Evolutionary conservation across 2,329 filamentous ascomycete species (phyloP).

Genomic region (Epichloe aotearoae): DNA sequence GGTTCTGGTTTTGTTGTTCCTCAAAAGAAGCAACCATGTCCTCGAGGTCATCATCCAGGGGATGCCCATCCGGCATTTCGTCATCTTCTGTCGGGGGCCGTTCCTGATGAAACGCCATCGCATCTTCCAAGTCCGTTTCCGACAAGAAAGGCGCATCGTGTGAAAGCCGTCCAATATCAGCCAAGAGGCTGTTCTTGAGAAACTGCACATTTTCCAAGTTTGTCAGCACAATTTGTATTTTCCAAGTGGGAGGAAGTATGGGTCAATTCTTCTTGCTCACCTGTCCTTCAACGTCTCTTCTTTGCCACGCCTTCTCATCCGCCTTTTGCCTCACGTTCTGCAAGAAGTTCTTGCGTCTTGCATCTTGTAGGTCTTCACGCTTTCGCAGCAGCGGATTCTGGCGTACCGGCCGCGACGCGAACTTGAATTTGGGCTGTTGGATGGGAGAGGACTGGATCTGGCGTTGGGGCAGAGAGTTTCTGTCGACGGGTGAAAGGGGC

Average conservation of each 20-base stretch:
- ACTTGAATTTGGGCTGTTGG: conserved; percentile 31
- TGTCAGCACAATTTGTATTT: not conserved
- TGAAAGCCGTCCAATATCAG: conserved; percentile 19
- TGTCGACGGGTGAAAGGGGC: conserved; percentile 29
- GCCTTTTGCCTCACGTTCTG: conserved; percentile 48
- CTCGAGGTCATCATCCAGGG: conserved; percentile 46
- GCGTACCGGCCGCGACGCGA: conserved; percentile 41
- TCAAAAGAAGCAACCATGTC: conserved; percentile 39
- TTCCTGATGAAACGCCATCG: conserved; percentile 23
- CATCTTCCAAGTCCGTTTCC: conserved; percentile 40
- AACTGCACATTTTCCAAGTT: conserved; percentile 13
- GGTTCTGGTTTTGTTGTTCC: conserved; percentile 9
- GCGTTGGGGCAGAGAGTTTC: conserved; percentile 27
- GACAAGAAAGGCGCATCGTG: conserved; percentile 26
- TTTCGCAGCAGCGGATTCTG: conserved; percentile 49
- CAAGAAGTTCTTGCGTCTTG: conserved; percentile 54
- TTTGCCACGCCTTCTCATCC: conserved; percentile 46
- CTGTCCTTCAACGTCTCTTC: conserved; percentile 48
- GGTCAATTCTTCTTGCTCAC: conserved; percentile 9
- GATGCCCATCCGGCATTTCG: conserved; percentile 36
- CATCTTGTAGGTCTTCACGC: conserved; percentile 49
- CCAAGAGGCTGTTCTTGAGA: conserved; percentile 22
- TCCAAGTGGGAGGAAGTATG: not conserved
- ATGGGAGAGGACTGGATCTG: conserved; percentile 33
- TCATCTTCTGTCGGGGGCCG: conserved; percentile 19